Evolutionary conservation across 2,329 filamentous ascomycete genomes (phyloP), one percentile per base, ranked within the genome.

Genomic region (Apiospora rasikravindrae): DNA sequence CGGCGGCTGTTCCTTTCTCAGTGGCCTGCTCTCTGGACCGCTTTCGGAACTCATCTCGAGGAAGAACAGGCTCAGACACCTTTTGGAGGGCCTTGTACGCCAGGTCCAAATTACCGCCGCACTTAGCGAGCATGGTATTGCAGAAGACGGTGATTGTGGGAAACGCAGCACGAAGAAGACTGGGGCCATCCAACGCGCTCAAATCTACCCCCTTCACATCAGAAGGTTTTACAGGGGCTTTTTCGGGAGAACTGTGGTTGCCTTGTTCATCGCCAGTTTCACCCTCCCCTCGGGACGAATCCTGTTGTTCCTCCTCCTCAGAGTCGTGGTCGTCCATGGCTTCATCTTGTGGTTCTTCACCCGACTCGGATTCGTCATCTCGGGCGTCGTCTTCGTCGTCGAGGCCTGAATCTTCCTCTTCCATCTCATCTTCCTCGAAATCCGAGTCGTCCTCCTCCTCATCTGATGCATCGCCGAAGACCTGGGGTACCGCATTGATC

Each of bases 91-190:
- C 57, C 57, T 64, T 64, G 33, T 64, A 64, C 22, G 57, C 57
- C 33, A 37, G 10, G n/a, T 64, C 33, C 57, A 64, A 10, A n/a
- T 64, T 37, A 10, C 57, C 57, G 22, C 11, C 33, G 57, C 22
- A 64, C 33, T 40, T 64, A 11, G 33, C 29, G 57, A 64, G 57
- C 57, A 64, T 64, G 11, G 33, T 64, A 22, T 64, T 22, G 22
- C 57, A 64, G 19, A 64, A n/a, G 4, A 64, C 33, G 22, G 33
- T 40, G 29, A 64, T 40, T 13, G 33, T 40, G 19, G 57, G 57
- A 61, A 87, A 89, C 0, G 86, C 85, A 22, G 78, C 76, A 61
- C 80, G 82, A 2, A 87, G 75, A n/a, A 81, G 79, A 4, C 77
- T 76, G 29, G 81, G 77, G 42, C 81, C 81, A 45, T 85, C 81